Conservation (phyloP, 345 rosid genomes). For the Gossypium anomalum region DNA sequence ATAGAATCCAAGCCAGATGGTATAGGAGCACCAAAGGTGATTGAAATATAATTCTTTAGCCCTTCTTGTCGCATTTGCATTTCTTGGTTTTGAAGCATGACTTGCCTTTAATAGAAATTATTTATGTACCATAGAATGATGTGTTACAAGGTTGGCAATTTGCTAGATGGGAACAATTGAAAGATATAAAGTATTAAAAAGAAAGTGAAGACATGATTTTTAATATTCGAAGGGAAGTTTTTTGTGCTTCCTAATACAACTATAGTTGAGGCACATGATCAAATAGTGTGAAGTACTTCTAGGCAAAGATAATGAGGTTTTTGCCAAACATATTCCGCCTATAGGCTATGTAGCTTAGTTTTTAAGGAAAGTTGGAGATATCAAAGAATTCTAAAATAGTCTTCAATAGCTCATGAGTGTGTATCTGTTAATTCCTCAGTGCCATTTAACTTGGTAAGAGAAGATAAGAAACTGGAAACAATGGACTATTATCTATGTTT, state of each 20-base stretch:
- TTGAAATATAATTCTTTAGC: neutral
- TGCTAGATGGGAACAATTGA: neutral
- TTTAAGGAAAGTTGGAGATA: neutral
- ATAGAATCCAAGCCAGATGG: conserved; percentile 51
- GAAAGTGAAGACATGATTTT: neutral
- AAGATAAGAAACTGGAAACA: neutral
- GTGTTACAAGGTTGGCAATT: neutral
- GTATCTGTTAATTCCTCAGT: neutral
- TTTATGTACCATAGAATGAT: neutral
- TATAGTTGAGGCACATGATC: neutral
- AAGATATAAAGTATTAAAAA: neutral
- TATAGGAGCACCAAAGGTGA: conserved; percentile 41
- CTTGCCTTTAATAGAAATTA: neutral
- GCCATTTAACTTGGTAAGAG: neutral
- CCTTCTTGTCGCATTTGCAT: neutral
- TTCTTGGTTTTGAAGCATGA: neutral
- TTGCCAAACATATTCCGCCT: neutral
- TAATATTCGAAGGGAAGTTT: neutral
- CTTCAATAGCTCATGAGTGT: neutral
- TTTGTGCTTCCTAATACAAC: neutral
- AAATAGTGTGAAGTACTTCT: neutral
- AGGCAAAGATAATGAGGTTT: neutral
- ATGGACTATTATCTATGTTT: neutral
- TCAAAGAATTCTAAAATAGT: neutral
- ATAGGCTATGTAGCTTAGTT: neutral